phyloP scores from a whole-genome alignment of 257 asterid genomes.

The Capsicum chinense region DNA sequence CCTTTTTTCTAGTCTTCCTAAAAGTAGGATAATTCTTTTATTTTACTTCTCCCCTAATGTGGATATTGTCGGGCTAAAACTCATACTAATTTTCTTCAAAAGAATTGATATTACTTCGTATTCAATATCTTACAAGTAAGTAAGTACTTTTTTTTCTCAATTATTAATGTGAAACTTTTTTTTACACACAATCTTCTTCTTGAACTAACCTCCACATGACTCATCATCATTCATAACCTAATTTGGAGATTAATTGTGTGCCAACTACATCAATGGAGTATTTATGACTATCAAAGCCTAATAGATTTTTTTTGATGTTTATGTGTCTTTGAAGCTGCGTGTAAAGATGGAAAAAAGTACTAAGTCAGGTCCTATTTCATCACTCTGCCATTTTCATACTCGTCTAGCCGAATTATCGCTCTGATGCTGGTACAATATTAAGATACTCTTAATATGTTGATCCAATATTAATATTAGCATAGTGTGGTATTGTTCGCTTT shows the following conservation, averaged over 20 bases:
- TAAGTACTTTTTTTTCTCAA: too few relatives aligned
- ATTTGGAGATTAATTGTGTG: neutral
- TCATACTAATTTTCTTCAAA: too few relatives aligned
- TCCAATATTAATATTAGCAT: too few relatives aligned
- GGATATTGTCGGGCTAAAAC: neutral
- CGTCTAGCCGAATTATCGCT: neutral
- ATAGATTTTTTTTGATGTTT: neutral
- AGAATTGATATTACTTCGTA: too few relatives aligned
- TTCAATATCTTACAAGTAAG: too few relatives aligned
- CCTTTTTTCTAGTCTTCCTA: too few relatives aligned
- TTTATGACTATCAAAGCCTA: neutral
- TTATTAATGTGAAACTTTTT: too few relatives aligned
- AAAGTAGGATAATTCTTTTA: neutral
- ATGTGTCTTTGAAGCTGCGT: neutral
- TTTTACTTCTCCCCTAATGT: neutral
- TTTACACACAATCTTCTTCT: neutral
- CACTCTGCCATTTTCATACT: neutral
- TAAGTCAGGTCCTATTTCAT: neutral
- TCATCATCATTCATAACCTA: neutral
- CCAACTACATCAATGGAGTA: neutral
- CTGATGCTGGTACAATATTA: rapidly evolving
- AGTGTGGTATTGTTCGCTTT: neutral
- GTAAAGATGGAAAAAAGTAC: neutral
- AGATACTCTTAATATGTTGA: neutral
- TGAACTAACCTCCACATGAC: neutral